Conservation (phyloP, 1,139 yeast species). For the Candida gigantensis region DNA sequence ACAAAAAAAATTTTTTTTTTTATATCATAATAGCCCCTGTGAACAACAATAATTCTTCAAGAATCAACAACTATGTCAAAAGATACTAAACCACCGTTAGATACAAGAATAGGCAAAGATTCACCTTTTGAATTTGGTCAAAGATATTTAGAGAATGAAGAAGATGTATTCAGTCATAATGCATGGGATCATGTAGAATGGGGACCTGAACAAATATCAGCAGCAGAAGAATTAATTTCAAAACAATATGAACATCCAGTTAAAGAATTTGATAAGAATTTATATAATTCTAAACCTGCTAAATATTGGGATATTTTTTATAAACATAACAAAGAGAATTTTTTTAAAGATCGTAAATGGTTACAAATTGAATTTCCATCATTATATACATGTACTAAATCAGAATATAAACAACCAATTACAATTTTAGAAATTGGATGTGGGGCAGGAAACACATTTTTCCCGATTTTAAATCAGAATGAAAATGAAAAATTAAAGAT, state of each 20-base stretch:
- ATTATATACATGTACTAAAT: constrained; percentile 72
- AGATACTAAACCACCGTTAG: constrained; percentile 37
- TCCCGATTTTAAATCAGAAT: constrained; percentile 82
- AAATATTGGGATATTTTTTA: constrained; percentile 95
- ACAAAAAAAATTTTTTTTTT: background rate
- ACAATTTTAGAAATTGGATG: constrained; percentile 92
- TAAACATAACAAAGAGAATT: constrained; percentile 85
- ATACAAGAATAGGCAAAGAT: constrained; percentile 75
- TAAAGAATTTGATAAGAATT: constrained; percentile 74
- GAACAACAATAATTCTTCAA: background rate
- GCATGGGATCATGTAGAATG: constrained; percentile 99
- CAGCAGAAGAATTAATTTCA: constrained; percentile 73
- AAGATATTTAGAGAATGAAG: constrained; percentile 66
- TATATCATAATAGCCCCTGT: too few relatives aligned
- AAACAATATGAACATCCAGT: constrained; percentile 85
- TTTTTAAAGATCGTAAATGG: constrained; percentile 97
- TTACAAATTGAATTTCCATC: constrained; percentile 90
- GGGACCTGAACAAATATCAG: constrained; percentile 84
- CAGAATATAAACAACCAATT: constrained; percentile 62
- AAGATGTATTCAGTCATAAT: constrained; percentile 87
- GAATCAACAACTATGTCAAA: constrained; percentile 10
- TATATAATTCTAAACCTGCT: constrained; percentile 84
- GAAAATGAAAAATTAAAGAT: constrained; percentile 73
- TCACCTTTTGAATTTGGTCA: constrained; percentile 92
- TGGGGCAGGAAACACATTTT: constrained; percentile 97